A percentile compares a stretch with the other conserved stretches of the same genome.
phyloP scores from a whole-genome alignment of 2,329 filamentous ascomycete genomes.

The Purpureocillium lavendulum region DNA sequence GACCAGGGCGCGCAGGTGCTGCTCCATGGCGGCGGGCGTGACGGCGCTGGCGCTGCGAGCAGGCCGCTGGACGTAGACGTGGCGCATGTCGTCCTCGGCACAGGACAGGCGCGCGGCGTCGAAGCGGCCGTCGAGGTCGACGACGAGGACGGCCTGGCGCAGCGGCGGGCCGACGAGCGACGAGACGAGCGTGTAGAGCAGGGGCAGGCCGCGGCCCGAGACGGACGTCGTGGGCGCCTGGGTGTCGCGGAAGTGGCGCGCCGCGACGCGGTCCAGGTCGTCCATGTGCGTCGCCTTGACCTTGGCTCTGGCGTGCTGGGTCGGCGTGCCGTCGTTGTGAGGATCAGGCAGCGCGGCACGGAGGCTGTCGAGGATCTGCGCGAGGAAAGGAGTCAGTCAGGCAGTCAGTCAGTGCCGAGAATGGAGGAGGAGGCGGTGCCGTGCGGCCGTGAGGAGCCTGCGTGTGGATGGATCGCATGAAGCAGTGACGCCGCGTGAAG shows the following conservation, averaged over 20 bases:
- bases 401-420: too few species aligned
- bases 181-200: conserved; percentile 48
- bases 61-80: conserved; percentile 42
- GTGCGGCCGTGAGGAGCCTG: too few species aligned
- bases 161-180: conserved; percentile 40
- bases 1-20: conserved; percentile 24
- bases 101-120: conserved; percentile 39
- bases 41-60: conserved; percentile 17
- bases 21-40: background rate
- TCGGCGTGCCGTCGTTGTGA: background rate
- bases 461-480: too few species aligned
- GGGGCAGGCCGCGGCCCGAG: conserved; percentile 42
- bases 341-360: background rate
- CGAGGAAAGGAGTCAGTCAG: too few species aligned
- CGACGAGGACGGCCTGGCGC: conserved; percentile 39
- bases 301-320: conserved; percentile 3
- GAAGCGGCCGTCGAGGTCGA: conserved; percentile 49
- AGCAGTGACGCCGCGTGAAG: too few species aligned
- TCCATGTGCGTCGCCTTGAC: conserved; percentile 30
- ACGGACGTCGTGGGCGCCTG: conserved; percentile 39
- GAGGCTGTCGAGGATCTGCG: conserved; percentile 8
- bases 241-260: conserved; percentile 38
- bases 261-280: conserved; percentile 36
- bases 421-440: too few species aligned
- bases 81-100: conserved; percentile 29